Conservation (phyloP, 1,284 basidiomycete genomes). For the Amylostereum areolatum region DNA sequence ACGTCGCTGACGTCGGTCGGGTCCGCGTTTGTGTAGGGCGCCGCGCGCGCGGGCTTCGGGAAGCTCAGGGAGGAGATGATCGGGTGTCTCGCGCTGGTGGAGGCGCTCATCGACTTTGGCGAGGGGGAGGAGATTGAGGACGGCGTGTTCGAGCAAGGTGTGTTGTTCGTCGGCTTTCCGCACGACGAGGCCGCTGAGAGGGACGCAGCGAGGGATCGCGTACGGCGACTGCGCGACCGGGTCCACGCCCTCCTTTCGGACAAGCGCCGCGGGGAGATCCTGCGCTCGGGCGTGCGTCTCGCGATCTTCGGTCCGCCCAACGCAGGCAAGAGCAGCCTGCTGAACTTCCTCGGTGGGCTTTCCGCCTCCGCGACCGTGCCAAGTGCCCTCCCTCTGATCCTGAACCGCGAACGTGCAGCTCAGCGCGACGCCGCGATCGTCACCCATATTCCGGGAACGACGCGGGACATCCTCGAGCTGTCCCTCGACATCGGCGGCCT, state of each 20-base stretch:
- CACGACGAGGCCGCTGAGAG: not conserved
- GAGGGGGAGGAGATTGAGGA: constrained; percentile 86
- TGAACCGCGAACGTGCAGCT: constrained; percentile 33
- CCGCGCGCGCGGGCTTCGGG: constrained; percentile 53
- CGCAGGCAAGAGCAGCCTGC: constrained; percentile 80
- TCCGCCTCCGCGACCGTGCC: not conserved
- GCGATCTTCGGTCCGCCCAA: constrained; percentile 90
- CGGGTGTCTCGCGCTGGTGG: constrained; percentile 67
- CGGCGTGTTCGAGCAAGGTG: constrained; percentile 63
- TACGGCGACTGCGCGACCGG: constrained; percentile 36
- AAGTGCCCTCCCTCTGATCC: no score
- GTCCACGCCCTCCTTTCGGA: constrained; percentile 60
- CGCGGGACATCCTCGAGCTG: constrained; percentile 78
- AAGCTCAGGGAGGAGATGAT: constrained; percentile 60
- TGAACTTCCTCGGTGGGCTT: constrained; percentile 72
- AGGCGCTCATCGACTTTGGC: constrained; percentile 88
- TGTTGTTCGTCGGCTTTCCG: not conserved
- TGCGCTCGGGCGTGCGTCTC: constrained; percentile 75
- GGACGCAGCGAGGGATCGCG: constrained; percentile 41
- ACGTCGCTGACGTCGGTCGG: no score
- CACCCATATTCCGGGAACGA: constrained; percentile 81
- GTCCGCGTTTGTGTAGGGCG: constrained; percentile 61
- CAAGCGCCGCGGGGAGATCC: constrained; percentile 71
- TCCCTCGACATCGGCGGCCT: constrained; percentile 83
- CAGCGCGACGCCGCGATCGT: constrained; percentile 87